These are phyloP conservation scores for Populus ilicifolia DNA, from an alignment of 345 rosid genomes.

Conservation along the genomic window DNA sequence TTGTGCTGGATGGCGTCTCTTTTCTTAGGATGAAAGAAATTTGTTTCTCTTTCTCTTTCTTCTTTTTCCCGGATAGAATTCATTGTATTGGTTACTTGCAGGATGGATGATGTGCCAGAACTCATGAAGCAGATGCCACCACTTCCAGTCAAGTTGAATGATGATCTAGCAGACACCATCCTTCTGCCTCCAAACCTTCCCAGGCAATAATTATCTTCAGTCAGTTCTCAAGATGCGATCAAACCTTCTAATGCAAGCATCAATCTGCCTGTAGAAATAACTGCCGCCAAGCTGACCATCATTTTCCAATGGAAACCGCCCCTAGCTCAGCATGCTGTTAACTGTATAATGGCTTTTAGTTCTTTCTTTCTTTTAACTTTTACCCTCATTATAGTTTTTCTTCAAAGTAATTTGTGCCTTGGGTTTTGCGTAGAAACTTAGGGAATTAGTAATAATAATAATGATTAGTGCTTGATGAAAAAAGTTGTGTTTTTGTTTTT, in stretches of 20 bases:
- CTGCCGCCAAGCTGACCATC: constrained; percentile 4
- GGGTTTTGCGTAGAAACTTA: background rate
- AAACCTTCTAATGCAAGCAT: constrained; percentile 22
- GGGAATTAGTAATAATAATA: background rate
- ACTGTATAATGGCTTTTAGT: background rate
- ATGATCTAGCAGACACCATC: constrained; percentile 45
- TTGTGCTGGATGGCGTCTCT: background rate
- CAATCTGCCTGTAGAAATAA: constrained; percentile 7
- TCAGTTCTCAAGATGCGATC: background rate
- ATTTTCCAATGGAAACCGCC: background rate
- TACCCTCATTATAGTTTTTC: background rate
- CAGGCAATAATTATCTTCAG: constrained; percentile 1
- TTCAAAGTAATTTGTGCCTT: constrained; percentile 12
- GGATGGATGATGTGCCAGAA: constrained; percentile 52
- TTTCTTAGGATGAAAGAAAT: background rate
- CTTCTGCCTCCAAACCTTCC: constrained; percentile 29
- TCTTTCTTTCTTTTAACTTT: background rate
- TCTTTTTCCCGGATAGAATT: background rate
- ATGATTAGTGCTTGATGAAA: background rate
- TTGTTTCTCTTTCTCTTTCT: background rate
- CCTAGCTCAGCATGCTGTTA: constrained; percentile 14
- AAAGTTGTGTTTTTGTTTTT: background rate
- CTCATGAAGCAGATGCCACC: constrained; percentile 74
- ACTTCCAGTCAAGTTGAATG: constrained; percentile 51
- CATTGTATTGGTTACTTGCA: constrained; percentile 25